Conservation (phyloP, 2,329 filamentous ascomycete genomes). For the Thielaviopsis musarum region DNA sequence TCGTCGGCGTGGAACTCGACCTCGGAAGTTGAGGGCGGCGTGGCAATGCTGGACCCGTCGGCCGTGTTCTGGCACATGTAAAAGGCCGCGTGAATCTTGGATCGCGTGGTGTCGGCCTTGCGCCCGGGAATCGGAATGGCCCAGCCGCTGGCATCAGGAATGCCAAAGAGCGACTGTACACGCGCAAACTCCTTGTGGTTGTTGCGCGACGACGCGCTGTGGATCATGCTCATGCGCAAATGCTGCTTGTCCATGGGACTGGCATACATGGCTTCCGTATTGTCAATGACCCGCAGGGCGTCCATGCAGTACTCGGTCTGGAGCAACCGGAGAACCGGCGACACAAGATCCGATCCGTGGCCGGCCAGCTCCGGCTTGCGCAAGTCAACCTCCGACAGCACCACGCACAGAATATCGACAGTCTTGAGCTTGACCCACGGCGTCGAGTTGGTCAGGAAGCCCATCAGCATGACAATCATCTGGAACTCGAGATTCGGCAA, state of each 20-base stretch:
- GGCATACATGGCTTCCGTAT: constrained; percentile 86
- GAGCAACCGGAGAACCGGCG: constrained; percentile 70
- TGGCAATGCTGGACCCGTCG: constrained; percentile 21
- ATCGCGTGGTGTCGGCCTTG: constrained; percentile 70
- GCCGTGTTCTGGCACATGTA: constrained; percentile 71
- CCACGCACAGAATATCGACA: constrained; percentile 71
- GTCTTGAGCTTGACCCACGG: constrained; percentile 86
- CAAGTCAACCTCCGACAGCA: constrained; percentile 88
- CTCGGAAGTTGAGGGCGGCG: constrained; percentile 58
- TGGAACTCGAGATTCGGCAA: constrained; percentile 70
- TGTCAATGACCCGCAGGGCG: constrained; percentile 78
- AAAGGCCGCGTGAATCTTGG: constrained; percentile 91
- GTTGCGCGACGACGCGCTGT: constrained; percentile 57
- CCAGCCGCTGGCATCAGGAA: constrained; percentile 91
- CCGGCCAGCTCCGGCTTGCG: constrained; percentile 74
- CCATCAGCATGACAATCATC: constrained; percentile 78
- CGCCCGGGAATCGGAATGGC: constrained; percentile 84
- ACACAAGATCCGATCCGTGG: constrained; percentile 89
- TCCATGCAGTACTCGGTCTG: constrained; percentile 91
- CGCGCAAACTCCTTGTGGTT: constrained; percentile 89
- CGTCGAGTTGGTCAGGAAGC: constrained; percentile 73
- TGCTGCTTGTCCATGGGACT: constrained; percentile 89
- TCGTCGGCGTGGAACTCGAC: constrained; percentile 90
- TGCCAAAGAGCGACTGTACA: constrained; percentile 88
- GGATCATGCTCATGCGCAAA: constrained; percentile 94